Evolutionary conservation across 768 basidiomycete genomes (phyloP).

Genomic region (Leccinum aurantiacum): DNA sequence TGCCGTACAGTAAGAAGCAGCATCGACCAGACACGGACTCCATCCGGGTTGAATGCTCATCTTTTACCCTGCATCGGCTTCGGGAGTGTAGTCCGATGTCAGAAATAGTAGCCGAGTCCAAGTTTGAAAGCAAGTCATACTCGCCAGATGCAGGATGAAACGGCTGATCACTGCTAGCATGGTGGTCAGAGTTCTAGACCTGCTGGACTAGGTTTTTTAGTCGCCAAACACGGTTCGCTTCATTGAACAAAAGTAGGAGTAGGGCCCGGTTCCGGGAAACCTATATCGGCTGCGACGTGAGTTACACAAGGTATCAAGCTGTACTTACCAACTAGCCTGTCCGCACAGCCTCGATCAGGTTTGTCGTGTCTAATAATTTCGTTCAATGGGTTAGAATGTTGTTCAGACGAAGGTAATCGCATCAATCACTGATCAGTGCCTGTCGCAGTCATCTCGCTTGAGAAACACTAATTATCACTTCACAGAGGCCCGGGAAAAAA

Average conservation of each 20-base stretch:
- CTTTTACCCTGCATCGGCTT: background rate
- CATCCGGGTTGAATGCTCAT: background rate
- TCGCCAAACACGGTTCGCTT: background rate
- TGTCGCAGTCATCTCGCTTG: constrained; percentile 23
- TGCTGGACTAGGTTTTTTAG: background rate
- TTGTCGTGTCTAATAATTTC: constrained; percentile 15
- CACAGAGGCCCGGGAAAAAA: constrained; percentile 49
- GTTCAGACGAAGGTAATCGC: constrained; percentile 15
- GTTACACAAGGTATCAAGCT: background rate
- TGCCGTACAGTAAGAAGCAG: background rate
- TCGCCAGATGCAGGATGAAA: background rate
- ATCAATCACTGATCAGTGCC: constrained; percentile 16
- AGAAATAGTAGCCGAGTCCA: background rate
- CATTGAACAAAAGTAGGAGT: background rate
- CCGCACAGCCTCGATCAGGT: constrained; percentile 17
- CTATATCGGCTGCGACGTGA: constrained; percentile 11
- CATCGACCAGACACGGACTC: background rate
- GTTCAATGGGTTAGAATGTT: background rate
- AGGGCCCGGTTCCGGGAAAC: background rate
- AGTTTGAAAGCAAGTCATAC: background rate
- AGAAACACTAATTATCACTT: constrained; percentile 13
- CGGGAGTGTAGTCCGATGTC: background rate
- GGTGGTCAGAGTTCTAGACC: background rate
- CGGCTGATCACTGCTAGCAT: background rate
- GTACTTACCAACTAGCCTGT: constrained; percentile 21